Evolutionary conservation across 345 rosid genomes (phyloP).

Genomic region (Camelina hispida): DNA sequence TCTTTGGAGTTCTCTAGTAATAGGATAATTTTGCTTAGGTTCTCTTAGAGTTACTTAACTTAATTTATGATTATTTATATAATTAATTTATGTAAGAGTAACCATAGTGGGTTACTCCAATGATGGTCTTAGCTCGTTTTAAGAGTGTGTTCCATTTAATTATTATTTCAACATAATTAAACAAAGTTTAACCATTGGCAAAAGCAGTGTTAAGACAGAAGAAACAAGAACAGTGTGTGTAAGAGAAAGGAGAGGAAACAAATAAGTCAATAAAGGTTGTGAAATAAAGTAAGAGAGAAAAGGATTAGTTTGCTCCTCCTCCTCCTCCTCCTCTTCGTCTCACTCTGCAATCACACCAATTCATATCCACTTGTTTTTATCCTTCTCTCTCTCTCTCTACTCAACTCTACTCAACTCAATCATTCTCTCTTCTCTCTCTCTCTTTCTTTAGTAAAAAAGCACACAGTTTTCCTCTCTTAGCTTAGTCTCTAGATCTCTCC

Average conservation of each 20-base stretch:
- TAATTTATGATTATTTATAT: too few species aligned
- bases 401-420: neutral
- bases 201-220: neutral
- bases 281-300: neutral
- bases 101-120: too few species aligned
- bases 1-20: too few species aligned
- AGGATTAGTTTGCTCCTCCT: slow-evolving; percentile 26
- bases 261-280: slow-evolving; percentile 43
- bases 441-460: too few species aligned
- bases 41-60: too few species aligned
- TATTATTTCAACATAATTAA: neutral
- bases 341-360: slow-evolving; percentile 28
- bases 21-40: too few species aligned
- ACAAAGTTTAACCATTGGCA: neutral
- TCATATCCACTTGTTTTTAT: slow-evolving; percentile 45
- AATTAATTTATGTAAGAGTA: too few species aligned
- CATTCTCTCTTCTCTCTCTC: slow-evolving; percentile 13
- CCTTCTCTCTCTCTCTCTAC: slow-evolving; percentile 5
- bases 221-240: slow-evolving; percentile 23
- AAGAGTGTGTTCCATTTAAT: neutral
- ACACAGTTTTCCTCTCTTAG: neutral
- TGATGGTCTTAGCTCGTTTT: too few species aligned
- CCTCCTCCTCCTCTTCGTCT: neutral
- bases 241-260: neutral
- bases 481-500: slow-evolving; percentile 28